These are phyloP conservation scores for grape (Vitis vinifera) DNA, from an alignment of 164 flowering plant genomes.

Conservation along the genomic window DNA sequence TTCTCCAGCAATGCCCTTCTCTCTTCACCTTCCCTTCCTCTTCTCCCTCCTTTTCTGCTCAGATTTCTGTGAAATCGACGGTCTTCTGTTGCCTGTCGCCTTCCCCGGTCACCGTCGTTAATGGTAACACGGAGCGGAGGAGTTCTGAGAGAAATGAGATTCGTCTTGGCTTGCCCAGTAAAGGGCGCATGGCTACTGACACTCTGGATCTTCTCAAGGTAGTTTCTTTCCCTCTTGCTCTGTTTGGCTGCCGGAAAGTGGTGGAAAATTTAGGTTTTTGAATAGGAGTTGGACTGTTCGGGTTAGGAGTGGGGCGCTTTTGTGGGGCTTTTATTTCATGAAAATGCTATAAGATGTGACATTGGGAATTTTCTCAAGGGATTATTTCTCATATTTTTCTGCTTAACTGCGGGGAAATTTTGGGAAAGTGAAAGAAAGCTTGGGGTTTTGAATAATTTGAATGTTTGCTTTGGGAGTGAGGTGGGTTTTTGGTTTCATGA, in stretches of 20 bases:
- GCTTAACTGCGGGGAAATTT: too few relatives aligned
- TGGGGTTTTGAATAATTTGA: too few relatives aligned
- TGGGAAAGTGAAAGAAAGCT: too few relatives aligned
- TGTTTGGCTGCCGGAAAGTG: background rate
- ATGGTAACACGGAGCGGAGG: conserved; percentile 27
- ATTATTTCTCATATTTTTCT: too few relatives aligned
- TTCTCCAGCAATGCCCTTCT: background rate
- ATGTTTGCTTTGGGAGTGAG: too few relatives aligned
- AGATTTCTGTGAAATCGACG: conserved; percentile 16
- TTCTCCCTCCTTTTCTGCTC: conserved; percentile 11
- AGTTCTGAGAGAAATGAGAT: conserved; percentile 48
- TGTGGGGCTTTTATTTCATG: too few relatives aligned
- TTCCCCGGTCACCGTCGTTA: conserved; percentile 27
- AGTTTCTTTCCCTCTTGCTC: background rate
- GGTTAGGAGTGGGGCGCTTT: too few relatives aligned
- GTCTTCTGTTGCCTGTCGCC: conserved; percentile 24
- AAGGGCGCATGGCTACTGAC: conserved; percentile 87
- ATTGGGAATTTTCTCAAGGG: too few relatives aligned
- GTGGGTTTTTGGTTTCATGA: too few relatives aligned
- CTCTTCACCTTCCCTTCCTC: conserved; percentile 2
- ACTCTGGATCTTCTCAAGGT: conserved; percentile 93
- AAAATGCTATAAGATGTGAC: too few relatives aligned
- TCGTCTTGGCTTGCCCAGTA: conserved; percentile 91
- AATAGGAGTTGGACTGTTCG: too few relatives aligned
- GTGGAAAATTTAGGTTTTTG: too few relatives aligned